Evolutionary conservation across 441 rosid species (phyloP).

Genomic region (Manihot esculenta): DNA sequence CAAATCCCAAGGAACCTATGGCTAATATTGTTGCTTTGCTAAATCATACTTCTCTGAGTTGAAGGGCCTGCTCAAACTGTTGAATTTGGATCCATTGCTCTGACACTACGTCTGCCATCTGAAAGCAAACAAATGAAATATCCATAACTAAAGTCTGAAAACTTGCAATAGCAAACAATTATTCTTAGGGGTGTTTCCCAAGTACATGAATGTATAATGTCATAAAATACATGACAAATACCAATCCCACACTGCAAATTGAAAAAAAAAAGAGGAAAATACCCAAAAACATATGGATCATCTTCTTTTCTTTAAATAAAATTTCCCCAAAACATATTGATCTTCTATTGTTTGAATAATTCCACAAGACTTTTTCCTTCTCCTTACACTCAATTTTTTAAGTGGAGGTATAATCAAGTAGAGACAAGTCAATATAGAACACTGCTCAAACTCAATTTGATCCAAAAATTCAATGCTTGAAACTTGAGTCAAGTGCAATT

Average conservation of each 20-base stretch:
- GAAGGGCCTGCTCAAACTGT: slow-evolving; percentile 81
- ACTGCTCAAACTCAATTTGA: too few relatives aligned
- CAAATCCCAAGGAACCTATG: neutral
- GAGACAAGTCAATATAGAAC: too few relatives aligned
- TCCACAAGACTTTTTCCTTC: too few relatives aligned
- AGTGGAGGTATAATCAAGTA: too few relatives aligned
- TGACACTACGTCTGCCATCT: slow-evolving; percentile 65
- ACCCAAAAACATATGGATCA: too few relatives aligned
- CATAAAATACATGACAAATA: neutral
- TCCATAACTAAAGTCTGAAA: slow-evolving; percentile 9
- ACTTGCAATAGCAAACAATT: neutral
- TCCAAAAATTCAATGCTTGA: too few relatives aligned
- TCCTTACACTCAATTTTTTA: too few relatives aligned
- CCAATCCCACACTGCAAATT: neutral
- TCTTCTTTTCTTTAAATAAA: too few relatives aligned
- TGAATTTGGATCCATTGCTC: slow-evolving; percentile 90
- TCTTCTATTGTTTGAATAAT: too few relatives aligned
- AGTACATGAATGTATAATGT: neutral
- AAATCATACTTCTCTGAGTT: slow-evolving; percentile 30
- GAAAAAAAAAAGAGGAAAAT: neutral
- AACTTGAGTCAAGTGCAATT: too few relatives aligned
- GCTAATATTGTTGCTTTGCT: neutral
- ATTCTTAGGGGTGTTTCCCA: neutral
- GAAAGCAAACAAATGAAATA: slow-evolving; percentile 19
- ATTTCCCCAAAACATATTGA: too few relatives aligned